Evolutionary conservation across 1,284 basidiomycete species (phyloP), one percentile per base, ranked within the genome.

Genomic region (Boletus nobilissimus): DNA sequence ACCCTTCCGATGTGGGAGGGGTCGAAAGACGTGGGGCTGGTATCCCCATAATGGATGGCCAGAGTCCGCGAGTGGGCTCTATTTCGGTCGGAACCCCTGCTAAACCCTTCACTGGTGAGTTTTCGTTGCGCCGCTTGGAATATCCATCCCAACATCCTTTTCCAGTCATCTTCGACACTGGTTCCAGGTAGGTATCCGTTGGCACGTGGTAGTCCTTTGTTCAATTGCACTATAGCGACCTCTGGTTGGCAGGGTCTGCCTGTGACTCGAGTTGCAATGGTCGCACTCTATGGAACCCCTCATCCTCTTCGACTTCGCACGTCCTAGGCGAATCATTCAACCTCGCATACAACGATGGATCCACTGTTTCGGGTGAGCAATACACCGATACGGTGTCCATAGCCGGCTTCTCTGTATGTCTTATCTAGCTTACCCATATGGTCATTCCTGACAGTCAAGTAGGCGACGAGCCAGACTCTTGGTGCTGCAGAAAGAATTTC

Each of bases 311-410:
- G 0, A 87, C 88, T 3, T 82, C 88, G 16, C 70, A 78, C n/a
- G 80, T 86, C 74, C 43, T 86, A 72, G 62, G 74, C 5, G 81
- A 83, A 36, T 80, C 78, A 0, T 93, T 93, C 85, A 74, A 65
- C 13, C 88, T 92, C 76, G 32, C 81, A 7, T 94, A 91, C 82
- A 92, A 89, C 10, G 73, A 64, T 34, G 22, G n/a, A 11, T 74
- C 66, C 19, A 34, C 14, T 16, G 73, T 64, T 24, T 81, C 83
- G 19, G 92, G 92, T n/a, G 84, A 86, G 43, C 86, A 90, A 76
- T 93, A 89, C 84, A 85, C 84, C 7, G 93, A 94, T 80, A 88
- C 84, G 10, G 88, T 92, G 2, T 75, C 81, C 57, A 81, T 88
- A 46, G 82, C 80, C 10, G 83, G 84, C 8, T 73, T 84, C 32